Base-by-base conservation (phyloP, 2,329 filamentous ascomycete genomes). In the Aspergillus thermomutatus region DNA sequence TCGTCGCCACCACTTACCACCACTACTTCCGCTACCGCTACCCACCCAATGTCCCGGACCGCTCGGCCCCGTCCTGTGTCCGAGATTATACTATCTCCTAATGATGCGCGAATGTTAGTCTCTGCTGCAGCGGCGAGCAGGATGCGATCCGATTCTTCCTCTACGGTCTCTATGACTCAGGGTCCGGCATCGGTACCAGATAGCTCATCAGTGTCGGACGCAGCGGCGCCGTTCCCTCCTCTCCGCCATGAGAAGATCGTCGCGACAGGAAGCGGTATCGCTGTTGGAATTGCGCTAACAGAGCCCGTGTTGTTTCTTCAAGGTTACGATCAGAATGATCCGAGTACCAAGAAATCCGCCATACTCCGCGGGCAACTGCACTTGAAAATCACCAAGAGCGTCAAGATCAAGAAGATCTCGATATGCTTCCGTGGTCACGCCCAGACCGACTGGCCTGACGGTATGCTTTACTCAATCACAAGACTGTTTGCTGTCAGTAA, bases 391-490 rank as follows among this genome's bases (percentile, higher is more conserved):
- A 87, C 89, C 48, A 97, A 97, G 71, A 89, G 90, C 62, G 86
- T 92, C 49, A 99, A 99, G 76, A 87, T 99, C 64, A 97, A 96
- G 78, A 88, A 91, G 3, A 84, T 99, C 25, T 92, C 89, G 5
- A 80, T 99, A 52, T 93, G 90, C 66, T 90, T 99, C 64, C 84
- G 87, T 43, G 94, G 93, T 28, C 88, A 87, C 69, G 91, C 92
- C 3, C 85, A 89, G 61, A 97, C 94, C 1, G 92, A 96, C 69
- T 99, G 94, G 94, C 93, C 94, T 17, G 94, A 97, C 78, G 91
- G 86, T 83, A 69, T 25, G 53, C 31, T 53, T 37, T 46, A 21
- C 51, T 41, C 28, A 21, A 50, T 41, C 28, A 17, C 17, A 37
- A 37, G 5, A 17, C 25, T 23, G 23, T 31, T 26, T 47, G 23